phyloP scores from a whole-genome alignment of 1,139 yeast species.

The Saccharomyces pastorianus region DNA sequence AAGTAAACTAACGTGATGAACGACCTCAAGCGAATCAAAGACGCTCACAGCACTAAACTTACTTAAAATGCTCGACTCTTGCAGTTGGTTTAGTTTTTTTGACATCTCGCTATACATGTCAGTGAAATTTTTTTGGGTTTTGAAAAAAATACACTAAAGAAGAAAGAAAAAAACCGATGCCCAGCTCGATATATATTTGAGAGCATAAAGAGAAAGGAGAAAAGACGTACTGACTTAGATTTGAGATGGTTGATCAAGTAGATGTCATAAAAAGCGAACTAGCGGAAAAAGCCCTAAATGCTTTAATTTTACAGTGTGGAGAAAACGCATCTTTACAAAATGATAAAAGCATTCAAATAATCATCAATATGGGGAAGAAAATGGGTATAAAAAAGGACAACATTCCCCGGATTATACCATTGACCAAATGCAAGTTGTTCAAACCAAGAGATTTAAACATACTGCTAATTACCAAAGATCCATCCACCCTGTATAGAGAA shows the following conservation, averaged over 20 bases:
- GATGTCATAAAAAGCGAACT: not conserved
- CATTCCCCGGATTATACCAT: slow-evolving; percentile 57
- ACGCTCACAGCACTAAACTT: too few relatives aligned
- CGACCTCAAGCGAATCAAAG: too few relatives aligned
- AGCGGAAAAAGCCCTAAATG: slow-evolving; percentile 18
- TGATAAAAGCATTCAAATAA: slow-evolving; percentile 37
- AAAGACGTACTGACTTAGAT: not conserved
- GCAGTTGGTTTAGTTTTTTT: too few relatives aligned
- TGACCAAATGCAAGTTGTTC: slow-evolving; percentile 43
- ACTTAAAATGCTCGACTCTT: not conserved
- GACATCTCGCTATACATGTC: too few relatives aligned
- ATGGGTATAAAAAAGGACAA: slow-evolving; percentile 46
- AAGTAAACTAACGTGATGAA: too few relatives aligned
- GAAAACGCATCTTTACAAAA: slow-evolving; percentile 18
- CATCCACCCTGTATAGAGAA: slow-evolving; percentile 47
- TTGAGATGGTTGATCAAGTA: not conserved
- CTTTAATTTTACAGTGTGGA: slow-evolving; percentile 21
- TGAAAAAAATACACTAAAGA: not conserved
- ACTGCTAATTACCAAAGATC: slow-evolving; percentile 60
- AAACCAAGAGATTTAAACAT: slow-evolving; percentile 43
- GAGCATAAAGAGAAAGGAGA: too few relatives aligned
- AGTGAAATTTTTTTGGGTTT: too few relatives aligned
- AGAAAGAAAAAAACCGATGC: not conserved
- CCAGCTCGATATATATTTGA: not conserved
- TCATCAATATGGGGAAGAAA: slow-evolving; percentile 47